Conservation (phyloP, 2,329 filamentous ascomycete species). For the Calonectria hawksworthii region DNA sequence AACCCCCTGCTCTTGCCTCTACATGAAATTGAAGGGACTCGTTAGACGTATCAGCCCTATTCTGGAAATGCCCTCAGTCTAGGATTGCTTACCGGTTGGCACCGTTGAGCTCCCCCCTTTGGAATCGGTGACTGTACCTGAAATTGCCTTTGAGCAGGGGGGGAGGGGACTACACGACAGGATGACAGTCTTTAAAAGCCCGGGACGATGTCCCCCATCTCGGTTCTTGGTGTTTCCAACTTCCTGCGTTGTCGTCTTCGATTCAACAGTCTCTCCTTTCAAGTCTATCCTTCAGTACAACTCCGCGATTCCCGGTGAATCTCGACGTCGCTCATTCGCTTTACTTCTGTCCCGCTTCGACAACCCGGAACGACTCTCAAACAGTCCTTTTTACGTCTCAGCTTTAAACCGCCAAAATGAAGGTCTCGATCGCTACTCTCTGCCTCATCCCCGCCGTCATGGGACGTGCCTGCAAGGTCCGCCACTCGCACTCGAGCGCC, state of each 20-base stretch:
- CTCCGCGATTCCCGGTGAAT: slow-evolving; percentile 31
- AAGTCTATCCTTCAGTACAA: slow-evolving; percentile 12
- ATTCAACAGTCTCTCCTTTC: slow-evolving; percentile 36
- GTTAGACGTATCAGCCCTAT: slow-evolving; percentile 45
- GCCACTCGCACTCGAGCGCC: slow-evolving; percentile 27
- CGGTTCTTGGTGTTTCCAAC: slow-evolving; percentile 5
- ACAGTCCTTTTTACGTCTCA: neutral
- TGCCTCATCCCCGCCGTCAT: slow-evolving; percentile 44
- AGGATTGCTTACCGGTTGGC: neutral
- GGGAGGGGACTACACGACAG: neutral
- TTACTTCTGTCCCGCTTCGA: slow-evolving; percentile 1
- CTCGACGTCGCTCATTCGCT: slow-evolving; percentile 20
- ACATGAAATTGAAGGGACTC: slow-evolving; percentile 44
- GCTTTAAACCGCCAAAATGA: slow-evolving; percentile 37
- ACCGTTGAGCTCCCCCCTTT: neutral
- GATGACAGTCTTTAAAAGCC: slow-evolving; percentile 1
- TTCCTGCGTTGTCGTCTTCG: slow-evolving; percentile 16
- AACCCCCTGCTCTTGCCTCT: slow-evolving; percentile 21
- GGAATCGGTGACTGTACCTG: neutral
- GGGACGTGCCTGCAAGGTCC: slow-evolving; percentile 42
- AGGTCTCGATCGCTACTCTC: slow-evolving; percentile 43
- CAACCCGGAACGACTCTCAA: neutral
- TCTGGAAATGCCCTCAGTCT: slow-evolving; percentile 39
- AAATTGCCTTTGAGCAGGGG: slow-evolving; percentile 14
- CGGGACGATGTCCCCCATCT: slow-evolving; percentile 1